Percentiles rank a stretch among this genome's conserved stretches.
These are phyloP conservation scores for Xylogone sp. DNA, from an alignment of 2,329 filamentous ascomycete species.

Conservation along the genomic window DNA sequence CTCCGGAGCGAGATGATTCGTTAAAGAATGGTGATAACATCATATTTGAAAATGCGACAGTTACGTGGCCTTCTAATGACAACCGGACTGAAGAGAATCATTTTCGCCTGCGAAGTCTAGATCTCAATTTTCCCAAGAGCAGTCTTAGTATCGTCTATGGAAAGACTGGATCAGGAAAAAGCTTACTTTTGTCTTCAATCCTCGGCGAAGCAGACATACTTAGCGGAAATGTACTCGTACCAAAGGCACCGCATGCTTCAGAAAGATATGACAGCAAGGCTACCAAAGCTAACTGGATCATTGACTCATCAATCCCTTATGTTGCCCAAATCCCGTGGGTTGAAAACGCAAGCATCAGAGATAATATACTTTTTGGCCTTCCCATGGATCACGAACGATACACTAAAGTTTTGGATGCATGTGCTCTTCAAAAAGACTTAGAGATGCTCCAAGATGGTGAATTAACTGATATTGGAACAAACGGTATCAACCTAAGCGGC, in stretches of 20 bases:
- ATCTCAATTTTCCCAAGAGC: conserved; percentile 61
- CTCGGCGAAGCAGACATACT: conserved; percentile 73
- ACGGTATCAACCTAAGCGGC: conserved; percentile 79
- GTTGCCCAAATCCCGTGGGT: conserved; percentile 83
- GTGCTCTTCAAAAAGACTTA: conserved; percentile 71
- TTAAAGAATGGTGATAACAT: conserved; percentile 53
- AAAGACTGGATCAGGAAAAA: conserved; percentile 76
- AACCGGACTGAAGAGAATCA: conserved; percentile 51
- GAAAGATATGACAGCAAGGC: conserved; percentile 61
- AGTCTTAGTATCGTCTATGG: conserved; percentile 73
- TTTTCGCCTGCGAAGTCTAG: conserved; percentile 63
- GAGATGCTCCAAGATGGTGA: conserved; percentile 75
- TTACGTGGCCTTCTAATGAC: conserved; percentile 73
- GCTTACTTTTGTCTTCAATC: conserved; percentile 67
- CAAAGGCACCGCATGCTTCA: conserved; percentile 42
- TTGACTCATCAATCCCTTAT: conserved; percentile 66
- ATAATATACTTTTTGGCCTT: conserved; percentile 76
- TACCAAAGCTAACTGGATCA: conserved; percentile 60
- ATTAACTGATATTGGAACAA: conserved; percentile 76
- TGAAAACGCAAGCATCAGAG: conserved; percentile 73
- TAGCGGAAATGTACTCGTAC: conserved; percentile 55
- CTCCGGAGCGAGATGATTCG: conserved; percentile 61
- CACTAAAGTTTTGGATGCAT: conserved; percentile 64
- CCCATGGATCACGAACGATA: conserved; percentile 69
- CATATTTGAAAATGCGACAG: conserved; percentile 61